These are phyloP conservation scores for Cetraspora pellucida DNA, from an alignment of 192 early-diverging fungal species.

Conservation along the genomic window DNA sequence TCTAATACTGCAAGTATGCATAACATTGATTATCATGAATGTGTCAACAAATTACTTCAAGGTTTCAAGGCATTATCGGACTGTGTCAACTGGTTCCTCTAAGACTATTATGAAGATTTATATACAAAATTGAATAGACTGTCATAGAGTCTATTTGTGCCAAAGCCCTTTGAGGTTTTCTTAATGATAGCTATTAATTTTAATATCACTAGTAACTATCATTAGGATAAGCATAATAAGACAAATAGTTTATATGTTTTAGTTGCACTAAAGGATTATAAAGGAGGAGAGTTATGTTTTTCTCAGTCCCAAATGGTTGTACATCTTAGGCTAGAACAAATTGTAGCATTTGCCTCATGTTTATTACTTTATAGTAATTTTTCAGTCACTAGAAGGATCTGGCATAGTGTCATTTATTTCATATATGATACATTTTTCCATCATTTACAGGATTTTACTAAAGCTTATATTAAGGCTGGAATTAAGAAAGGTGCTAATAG, in stretches of 20 bases:
- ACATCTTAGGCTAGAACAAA: not conserved
- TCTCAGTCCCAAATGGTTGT: not conserved
- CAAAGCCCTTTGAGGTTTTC: not conserved
- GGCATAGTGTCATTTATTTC: conserved; percentile 9
- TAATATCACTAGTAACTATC: conserved; percentile 15
- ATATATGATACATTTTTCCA: not conserved
- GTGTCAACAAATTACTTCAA: too few species aligned
- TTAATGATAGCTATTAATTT: conserved; percentile 14
- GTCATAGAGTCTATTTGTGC: not conserved
- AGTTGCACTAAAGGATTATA: not conserved
- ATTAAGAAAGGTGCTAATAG: not conserved
- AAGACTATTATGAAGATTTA: not conserved
- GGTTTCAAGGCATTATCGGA: conserved; percentile 1
- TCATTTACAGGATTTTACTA: not conserved
- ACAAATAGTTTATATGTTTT: not conserved
- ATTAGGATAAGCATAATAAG: not conserved
- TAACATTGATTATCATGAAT: too few species aligned
- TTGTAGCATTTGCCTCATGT: not conserved
- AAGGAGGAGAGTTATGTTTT: not conserved
- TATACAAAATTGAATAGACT: not conserved
- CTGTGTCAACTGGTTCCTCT: not conserved
- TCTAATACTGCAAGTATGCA: too few species aligned
- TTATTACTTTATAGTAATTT: not conserved
- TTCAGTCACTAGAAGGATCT: not conserved
- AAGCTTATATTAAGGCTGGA: not conserved